phyloP scores from a whole-genome alignment of 169 alveolate genomes.

The Babesia gibsoni region DNA sequence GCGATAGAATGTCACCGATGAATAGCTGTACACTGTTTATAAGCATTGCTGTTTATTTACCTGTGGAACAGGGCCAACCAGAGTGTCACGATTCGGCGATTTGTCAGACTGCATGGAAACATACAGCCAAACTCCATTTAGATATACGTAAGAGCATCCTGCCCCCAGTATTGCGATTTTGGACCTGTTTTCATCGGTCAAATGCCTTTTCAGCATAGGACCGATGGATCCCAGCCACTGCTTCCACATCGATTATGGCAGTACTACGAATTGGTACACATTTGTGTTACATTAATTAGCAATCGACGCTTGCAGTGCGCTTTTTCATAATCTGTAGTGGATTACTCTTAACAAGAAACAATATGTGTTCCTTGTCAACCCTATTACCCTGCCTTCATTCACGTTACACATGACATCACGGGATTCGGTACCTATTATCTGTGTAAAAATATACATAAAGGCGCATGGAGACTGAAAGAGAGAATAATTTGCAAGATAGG shows the following conservation, averaged over 20 bases:
- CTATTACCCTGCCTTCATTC: no score
- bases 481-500: no score
- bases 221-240: conserved; percentile 1
- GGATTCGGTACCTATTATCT: no score
- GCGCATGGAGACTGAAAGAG: no score
- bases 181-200: conserved; percentile 36
- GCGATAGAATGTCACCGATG: conserved; percentile 36
- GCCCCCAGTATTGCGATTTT: conserved; percentile 19
- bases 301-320: no score
- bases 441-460: no score
- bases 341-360: no score
- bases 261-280: no score
- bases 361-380: no score
- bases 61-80: conserved; percentile 50
- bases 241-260: conserved; percentile 23
- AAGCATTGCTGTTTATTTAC: not conserved
- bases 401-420: no score
- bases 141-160: conserved; percentile 28
- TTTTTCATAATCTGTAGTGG: no score
- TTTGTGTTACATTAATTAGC: no score
- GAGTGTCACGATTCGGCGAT: conserved; percentile 3
- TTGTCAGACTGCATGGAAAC: not conserved
- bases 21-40: conserved; percentile 12
- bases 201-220: not conserved
- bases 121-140: conserved; percentile 18